A percentile compares a stretch with the other conserved stretches of the same genome.
Evolutionary conservation across 306 rosid species (phyloP).

Genomic region (Vicia villosa): DNA sequence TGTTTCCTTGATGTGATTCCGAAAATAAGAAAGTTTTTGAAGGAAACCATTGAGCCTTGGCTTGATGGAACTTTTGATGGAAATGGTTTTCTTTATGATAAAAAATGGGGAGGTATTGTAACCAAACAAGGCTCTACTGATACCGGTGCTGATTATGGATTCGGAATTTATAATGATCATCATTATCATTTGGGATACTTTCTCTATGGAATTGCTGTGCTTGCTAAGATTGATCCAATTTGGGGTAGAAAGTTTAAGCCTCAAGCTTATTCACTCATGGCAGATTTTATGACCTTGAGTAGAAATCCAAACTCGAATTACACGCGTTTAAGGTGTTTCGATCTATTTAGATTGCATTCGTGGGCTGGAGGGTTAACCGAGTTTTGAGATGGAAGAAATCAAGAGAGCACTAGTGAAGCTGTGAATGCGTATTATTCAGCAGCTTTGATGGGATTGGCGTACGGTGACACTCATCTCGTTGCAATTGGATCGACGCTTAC

Average conservation of each 20-base stretch:
- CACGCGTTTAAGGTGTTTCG: constrained; percentile 75
- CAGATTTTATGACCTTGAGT: constrained; percentile 66
- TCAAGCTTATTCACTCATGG: constrained; percentile 67
- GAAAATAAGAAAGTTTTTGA: constrained; percentile 55
- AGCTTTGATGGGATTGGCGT: constrained; percentile 81
- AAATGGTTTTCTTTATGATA: constrained; percentile 81
- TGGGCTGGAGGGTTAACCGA: constrained; percentile 82
- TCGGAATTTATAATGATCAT: constrained; percentile 80
- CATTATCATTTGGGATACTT: constrained; percentile 86
- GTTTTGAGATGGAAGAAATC: constrained; percentile 72
- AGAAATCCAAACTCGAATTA: constrained; percentile 43
- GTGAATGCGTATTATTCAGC: constrained; percentile 85
- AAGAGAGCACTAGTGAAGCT: constrained; percentile 89
- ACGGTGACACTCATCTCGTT: constrained; percentile 73
- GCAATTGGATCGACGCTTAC: constrained; percentile 66
- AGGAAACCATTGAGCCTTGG: constrained; percentile 83
- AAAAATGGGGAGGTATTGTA: constrained; percentile 83
- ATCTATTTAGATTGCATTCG: constrained; percentile 69
- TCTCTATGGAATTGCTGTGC: constrained; percentile 81
- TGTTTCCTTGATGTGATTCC: constrained; percentile 60
- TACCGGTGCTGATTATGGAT: constrained; percentile 78
- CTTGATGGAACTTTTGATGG: constrained; percentile 65
- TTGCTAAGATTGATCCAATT: constrained; percentile 73
- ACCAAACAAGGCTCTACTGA: constrained; percentile 72
- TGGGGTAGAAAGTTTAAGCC: constrained; percentile 79